Base-by-base conservation (phyloP, 2,329 filamentous ascomycete genomes). In the Verruconis gallopava region DNA sequence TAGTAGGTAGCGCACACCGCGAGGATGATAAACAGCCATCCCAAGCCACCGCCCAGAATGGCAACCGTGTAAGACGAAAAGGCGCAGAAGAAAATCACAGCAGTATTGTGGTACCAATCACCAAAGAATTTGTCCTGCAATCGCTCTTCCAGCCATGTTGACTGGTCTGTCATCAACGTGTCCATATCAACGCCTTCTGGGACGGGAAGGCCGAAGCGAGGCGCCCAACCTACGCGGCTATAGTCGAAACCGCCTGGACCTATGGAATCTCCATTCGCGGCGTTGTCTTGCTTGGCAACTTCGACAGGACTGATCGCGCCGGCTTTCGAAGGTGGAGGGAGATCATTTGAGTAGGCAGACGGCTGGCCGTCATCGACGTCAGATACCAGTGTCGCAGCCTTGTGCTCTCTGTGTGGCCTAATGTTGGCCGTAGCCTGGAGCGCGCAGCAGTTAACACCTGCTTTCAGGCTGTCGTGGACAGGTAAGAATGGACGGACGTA, bases 41-140 rank as follows among this genome's bases (percentile, higher is more conserved):
- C 88, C 12, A 98, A 70, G 17, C 91, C 91, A 46, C 91, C 91
- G 34, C 93, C 91, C 6, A 98, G 68, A 15, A 89, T 71, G 21
- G 88, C 89, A 28, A 95, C 71, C 3, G 94, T 71, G 88, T 89
- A 98, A 17, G 89, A 94, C 21, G 76, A 69, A 40, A 98, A 68
- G 57, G 86, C 95, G 40, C 89, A 85, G 56, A 98, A 95, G 50
- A 89, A 71, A 56, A 98, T 95, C 47, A 98, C 67, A n/a, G 71
- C 91, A 2, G 88, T 79, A 60, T 98, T 98, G 62, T 98, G 88
- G 61, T 96, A 98, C 91, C 91, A 98, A 59, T 96, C 86, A 57
- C 91, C 91, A 58, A 83, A 98, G 60, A 93, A 85, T 56, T 84
- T 84, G 57, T 96, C 88, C 33, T 89, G 77, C 25, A 98, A 63